Percentiles rank a stretch among this genome's conserved stretches.
These are phyloP conservation scores for Petunia hybrid DNA, from an alignment of 305 asterid genomes.

Conservation along the genomic window DNA sequence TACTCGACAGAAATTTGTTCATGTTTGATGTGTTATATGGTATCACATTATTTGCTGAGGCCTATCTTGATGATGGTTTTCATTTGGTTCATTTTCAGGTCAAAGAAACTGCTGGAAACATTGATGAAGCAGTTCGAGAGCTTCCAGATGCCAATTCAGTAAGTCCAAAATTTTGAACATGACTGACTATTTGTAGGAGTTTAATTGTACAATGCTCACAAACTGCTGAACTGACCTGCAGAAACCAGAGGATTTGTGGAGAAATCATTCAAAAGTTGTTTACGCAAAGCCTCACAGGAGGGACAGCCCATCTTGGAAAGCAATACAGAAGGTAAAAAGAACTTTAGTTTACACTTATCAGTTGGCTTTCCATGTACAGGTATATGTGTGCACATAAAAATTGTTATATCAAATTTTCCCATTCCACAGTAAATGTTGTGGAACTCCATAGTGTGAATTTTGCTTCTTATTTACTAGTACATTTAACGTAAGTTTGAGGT, in stretches of 20 bases:
- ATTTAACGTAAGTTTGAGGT: constrained; percentile 20
- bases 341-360: neutral
- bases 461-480: neutral
- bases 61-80: neutral
- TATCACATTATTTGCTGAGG: constrained; percentile 5
- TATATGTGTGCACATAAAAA: neutral
- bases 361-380: neutral
- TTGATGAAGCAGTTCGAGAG: constrained; percentile 94
- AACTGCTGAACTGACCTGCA: constrained; percentile 45
- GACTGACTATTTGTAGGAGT: neutral
- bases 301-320: constrained; percentile 82
- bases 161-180: constrained; percentile 30
- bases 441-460: neutral
- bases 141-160: constrained; percentile 95
- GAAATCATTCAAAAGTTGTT: constrained; percentile 85
- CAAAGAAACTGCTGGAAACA: constrained; percentile 91
- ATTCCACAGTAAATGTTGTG: neutral
- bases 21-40: constrained; percentile 6
- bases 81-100: constrained; percentile 56
- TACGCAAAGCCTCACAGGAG: constrained; percentile 93
- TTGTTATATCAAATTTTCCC: neutral
- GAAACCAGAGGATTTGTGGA: constrained; percentile 99
- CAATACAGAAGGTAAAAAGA: constrained; percentile 71
- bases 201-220: constrained; percentile 33
- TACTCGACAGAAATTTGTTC: neutral